Evolutionary conservation across 2,329 filamentous ascomycete genomes (phyloP).

Genomic region (Fusarium begoniae): DNA sequence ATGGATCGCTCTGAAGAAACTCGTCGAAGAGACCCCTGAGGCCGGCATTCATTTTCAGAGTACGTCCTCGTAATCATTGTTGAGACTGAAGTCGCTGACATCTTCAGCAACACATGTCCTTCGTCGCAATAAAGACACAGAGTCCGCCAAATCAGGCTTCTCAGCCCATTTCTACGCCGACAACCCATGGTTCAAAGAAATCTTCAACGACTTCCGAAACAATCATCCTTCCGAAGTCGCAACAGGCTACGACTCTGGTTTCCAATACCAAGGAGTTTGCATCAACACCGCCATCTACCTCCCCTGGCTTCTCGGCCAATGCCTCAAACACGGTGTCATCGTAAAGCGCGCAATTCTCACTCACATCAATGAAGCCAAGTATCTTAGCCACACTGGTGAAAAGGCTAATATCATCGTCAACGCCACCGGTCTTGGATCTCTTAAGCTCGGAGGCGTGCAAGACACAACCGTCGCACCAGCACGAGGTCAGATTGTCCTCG

Average conservation of each 20-base stretch:
- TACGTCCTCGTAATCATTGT: conserved; percentile 37
- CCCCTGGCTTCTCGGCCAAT: conserved; percentile 84
- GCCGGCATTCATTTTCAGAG: conserved; percentile 84
- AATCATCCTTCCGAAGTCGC: conserved; percentile 68
- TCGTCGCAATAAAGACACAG: conserved; percentile 69
- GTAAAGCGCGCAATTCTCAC: conserved; percentile 69
- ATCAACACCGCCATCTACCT: conserved; percentile 92
- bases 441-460: conserved; percentile 80
- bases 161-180: conserved; percentile 49
- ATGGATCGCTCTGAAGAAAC: conserved; percentile 68
- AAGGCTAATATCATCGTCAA: conserved; percentile 79
- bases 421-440: conserved; percentile 81
- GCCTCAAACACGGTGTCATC: conserved; percentile 75
- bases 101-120: conserved; percentile 57
- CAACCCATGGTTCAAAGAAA: conserved; percentile 78
- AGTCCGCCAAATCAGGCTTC: conserved; percentile 48
- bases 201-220: conserved; percentile 75
- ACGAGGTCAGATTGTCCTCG: conserved; percentile 84
- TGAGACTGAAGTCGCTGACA: neutral
- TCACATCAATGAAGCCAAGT: conserved; percentile 75
- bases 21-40: conserved; percentile 73
- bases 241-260: conserved; percentile 74
- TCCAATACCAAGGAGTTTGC: conserved; percentile 83
- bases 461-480: conserved; percentile 78
- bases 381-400: conserved; percentile 60